Evolutionary conservation across 2,329 filamentous ascomycete genomes (phyloP).

Genomic region (Arthroderma sp.): DNA sequence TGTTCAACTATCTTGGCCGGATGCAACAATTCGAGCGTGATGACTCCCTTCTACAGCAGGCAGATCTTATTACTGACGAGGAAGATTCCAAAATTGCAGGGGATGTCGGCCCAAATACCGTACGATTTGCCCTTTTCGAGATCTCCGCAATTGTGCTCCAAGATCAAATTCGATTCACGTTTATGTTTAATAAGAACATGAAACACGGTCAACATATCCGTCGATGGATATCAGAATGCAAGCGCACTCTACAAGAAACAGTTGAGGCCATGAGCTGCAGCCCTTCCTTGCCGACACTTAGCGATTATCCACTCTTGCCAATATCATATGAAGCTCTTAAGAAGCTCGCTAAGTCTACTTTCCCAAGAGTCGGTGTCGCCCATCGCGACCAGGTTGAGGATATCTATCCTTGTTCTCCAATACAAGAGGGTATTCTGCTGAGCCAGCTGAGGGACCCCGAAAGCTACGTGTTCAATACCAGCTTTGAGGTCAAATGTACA

Average conservation of each 20-base stretch:
- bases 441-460: constrained; percentile 27
- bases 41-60: constrained; percentile 33
- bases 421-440: constrained; percentile 21
- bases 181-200: constrained; percentile 40
- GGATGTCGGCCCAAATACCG: constrained; percentile 35
- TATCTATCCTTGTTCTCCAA: constrained; percentile 18
- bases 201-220: constrained; percentile 31
- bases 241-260: constrained; percentile 23
- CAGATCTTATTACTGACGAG: constrained; percentile 25
- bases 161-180: constrained; percentile 37
- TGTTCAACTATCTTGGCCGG: constrained; percentile 32
- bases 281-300: constrained; percentile 26
- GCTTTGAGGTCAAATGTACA: constrained; percentile 22
- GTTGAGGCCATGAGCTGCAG: constrained; percentile 17
- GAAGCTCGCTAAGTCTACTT: constrained; percentile 25
- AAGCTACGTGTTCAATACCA: constrained; percentile 27
- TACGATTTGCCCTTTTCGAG: constrained; percentile 40
- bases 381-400: constrained; percentile 31
- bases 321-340: constrained; percentile 34
- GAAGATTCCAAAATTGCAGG: constrained; percentile 27
- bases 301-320: constrained; percentile 36
- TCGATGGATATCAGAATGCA: constrained; percentile 35
- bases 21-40: constrained; percentile 35
- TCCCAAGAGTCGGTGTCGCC: constrained; percentile 26
- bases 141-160: constrained; percentile 39